These are phyloP conservation scores for Penicillium sp. DNA, from an alignment of 2,329 filamentous ascomycete species.

Conservation along the genomic window DNA sequence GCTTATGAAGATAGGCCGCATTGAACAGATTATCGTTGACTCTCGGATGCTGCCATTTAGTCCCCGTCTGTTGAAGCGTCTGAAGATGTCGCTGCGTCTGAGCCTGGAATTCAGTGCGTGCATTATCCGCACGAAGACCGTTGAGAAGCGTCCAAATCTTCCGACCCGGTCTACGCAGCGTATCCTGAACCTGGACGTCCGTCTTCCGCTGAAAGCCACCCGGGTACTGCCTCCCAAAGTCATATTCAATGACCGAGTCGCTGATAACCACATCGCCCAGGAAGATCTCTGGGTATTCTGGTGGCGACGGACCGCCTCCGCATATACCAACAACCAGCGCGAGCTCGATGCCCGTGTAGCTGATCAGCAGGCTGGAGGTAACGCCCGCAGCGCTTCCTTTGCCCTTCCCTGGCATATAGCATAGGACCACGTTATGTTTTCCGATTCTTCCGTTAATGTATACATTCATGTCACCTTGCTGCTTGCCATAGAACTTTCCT, in stretches of 20 bases:
- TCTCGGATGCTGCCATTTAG: not conserved
- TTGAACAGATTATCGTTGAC: not conserved
- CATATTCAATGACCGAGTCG: constrained; percentile 2
- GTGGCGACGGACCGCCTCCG: not conserved
- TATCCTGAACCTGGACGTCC: not conserved
- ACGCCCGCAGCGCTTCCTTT: not conserved
- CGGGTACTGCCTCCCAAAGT: constrained; percentile 11
- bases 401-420: constrained; percentile 7
- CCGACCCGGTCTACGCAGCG: not conserved
- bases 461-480: not conserved
- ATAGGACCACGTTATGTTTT: constrained; percentile 2
- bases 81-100: not conserved
- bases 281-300: not conserved
- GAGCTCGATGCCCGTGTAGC: not conserved
- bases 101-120: not conserved
- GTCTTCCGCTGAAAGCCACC: constrained; percentile 6
- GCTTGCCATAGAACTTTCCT: not conserved
- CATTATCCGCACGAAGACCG: not conserved
- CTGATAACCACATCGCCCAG: constrained; percentile 9
- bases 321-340: constrained; percentile 4
- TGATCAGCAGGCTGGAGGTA: not conserved
- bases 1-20: not conserved
- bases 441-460: constrained; percentile 4
- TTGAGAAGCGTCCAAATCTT: not conserved
- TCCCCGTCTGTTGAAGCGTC: not conserved